Evolutionary conservation across 345 rosid genomes (phyloP).

Genomic region (Dipteronia sinensis): DNA sequence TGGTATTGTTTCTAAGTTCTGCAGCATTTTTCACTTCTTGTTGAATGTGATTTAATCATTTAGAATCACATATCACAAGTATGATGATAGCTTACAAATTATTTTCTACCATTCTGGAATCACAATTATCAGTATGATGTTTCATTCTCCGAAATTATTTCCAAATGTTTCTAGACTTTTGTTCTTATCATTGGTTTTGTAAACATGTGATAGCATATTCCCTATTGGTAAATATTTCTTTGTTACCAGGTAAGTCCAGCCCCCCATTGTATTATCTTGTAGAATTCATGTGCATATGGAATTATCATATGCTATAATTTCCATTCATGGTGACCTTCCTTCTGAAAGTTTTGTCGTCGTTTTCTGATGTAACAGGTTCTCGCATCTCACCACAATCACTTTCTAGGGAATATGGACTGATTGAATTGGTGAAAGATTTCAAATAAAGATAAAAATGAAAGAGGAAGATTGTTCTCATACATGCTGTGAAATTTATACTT

Average conservation of each 20-base stretch:
- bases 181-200: background rate
- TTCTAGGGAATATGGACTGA: background rate
- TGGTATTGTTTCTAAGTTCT: background rate
- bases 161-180: background rate
- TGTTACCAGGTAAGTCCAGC: background rate
- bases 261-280: background rate
- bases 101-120: background rate
- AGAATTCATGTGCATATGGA: background rate
- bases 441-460: background rate
- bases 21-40: no score
- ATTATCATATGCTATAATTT: background rate
- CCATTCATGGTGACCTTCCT: background rate
- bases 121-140: background rate
- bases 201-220: background rate
- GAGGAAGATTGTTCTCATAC: background rate
- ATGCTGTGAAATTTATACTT: background rate
- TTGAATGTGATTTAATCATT: background rate
- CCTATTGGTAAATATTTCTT: background rate
- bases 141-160: background rate
- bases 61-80: background rate
- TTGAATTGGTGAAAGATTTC: background rate
- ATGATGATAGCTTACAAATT: background rate
- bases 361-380: slow-evolving; percentile 7
- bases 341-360: background rate
- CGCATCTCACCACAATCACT: background rate